Base-by-base conservation (phyloP, 2,329 filamentous ascomycete species). In the Stagonosporopsis cucurbitacearum region DNA sequence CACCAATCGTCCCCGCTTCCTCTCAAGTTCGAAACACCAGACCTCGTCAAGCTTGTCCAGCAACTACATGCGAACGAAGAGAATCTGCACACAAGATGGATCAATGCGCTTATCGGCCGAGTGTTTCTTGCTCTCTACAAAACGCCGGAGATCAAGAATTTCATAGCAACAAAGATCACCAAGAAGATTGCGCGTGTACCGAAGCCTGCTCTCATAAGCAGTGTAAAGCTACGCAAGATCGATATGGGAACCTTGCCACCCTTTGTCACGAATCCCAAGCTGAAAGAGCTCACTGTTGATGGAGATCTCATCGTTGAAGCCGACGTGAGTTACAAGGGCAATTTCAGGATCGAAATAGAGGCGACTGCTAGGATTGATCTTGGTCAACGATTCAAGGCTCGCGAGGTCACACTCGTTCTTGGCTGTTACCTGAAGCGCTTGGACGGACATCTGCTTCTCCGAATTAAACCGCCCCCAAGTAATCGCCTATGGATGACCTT, bases 401-500 rank as follows among this genome's bases (percentile, higher is more conserved):
- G 94, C 62, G 92, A 97, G 73, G 92, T 98, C 44, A 92, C 94
- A 59, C 82, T 99, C 46, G 84, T 97, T 9, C 83, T 99, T 32
- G 92, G 95, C 3, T 91, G 92, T 3, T 89, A 95, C 0, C 75
- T 97, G 53, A 93, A 91, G 72, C 90, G 88, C 65, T 80, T 98
- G 1, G 91, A 96, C 67, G 95, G 95, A 0, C 94, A 96, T 67
- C 77, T 91, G 41, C 78, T 96, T 26, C 82, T 97, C 68, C 90
- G 92, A 68, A 88, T 98, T 75, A 99, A 99, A 75, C 91, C 95
- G 6, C 92, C 94, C 15, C 95, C 95, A 0, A 97, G 92, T 75
- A 99, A 99, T 73, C 86, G 95, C 36, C 75, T 96, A n/a, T 99
- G 95, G 95, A 86, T 98, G 64, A 89, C 92, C 0, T 99, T 99